A percentile compares a stretch with the other conserved stretches of the same genome.
phyloP scores from a whole-genome alignment of 83 land plant genomes.

The Picea abies region DNA sequence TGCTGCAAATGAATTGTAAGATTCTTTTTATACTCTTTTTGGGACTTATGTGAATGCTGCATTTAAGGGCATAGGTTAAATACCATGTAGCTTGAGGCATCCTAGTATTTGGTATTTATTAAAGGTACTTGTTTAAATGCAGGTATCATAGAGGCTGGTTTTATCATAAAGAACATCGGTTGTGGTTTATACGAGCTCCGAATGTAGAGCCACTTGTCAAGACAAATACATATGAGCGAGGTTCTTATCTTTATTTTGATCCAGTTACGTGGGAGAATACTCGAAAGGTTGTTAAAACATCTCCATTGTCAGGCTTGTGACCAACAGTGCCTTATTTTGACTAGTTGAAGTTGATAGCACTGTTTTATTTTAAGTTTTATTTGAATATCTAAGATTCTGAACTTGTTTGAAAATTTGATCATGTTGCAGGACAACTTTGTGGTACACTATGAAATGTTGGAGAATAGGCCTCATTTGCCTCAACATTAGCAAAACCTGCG shows the following conservation, averaged over 20 bases:
- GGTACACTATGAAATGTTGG: slow-evolving; percentile 70
- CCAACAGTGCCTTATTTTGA: not conserved
- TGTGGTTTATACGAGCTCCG: slow-evolving; percentile 69
- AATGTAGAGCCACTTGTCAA: slow-evolving; percentile 78
- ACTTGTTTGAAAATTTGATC: not conserved
- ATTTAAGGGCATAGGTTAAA: not conserved
- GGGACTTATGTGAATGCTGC: not conserved
- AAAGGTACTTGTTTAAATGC: slow-evolving; percentile 18
- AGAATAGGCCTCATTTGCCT: slow-evolving; percentile 68
- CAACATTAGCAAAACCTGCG: slow-evolving; percentile 28
- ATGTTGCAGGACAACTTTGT: slow-evolving; percentile 85
- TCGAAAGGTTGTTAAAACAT: slow-evolving; percentile 61
- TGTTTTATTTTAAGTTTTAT: slow-evolving; percentile 2
- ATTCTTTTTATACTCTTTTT: slow-evolving; percentile 2
- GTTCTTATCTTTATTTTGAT: slow-evolving; percentile 82
- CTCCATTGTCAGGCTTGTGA: not conserved
- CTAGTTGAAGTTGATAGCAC: not conserved
- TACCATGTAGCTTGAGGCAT: slow-evolving; percentile 5
- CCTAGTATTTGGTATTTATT: not conserved
- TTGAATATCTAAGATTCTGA: not conserved
- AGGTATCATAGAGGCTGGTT: slow-evolving; percentile 85
- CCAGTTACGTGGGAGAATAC: slow-evolving; percentile 65
- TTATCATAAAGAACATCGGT: slow-evolving; percentile 66
- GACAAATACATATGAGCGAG: slow-evolving; percentile 73
- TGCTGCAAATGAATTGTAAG: slow-evolving; percentile 95